Evolutionary conservation across 1,284 basidiomycete species (phyloP), one percentile per base, ranked within the genome.

Genomic region (Thecaphora frezii): DNA sequence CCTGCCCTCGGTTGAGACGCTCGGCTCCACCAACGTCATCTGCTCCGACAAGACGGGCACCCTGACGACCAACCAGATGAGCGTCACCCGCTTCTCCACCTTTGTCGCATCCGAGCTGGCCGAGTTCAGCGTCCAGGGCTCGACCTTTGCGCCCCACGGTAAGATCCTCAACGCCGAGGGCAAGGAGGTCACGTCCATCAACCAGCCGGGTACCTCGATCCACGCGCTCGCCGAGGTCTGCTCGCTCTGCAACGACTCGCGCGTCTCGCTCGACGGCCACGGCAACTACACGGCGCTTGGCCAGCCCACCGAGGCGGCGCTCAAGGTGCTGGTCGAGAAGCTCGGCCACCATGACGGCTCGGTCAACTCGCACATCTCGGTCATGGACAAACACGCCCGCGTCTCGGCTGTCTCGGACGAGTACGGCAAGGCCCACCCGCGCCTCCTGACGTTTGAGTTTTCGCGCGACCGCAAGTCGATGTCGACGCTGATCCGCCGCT

Each of bases 391-490:
- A 25, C 79, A 82, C 19, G 81, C 82, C 40, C 89, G 93, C 51
- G 87, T 88, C 45, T 90, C 85, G 65, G 91, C 88, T 37, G 85
- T 97, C 80, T 63, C 58, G 28, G 91, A 89, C 82, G 87, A 89
- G 47, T 85, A 88, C 80, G 88, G 90, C 74, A 89, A 92, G 67
- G 82, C 83, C 45, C 87, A 91, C 73, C 83, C 87, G 19, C 87
- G 93, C 58, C 83, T 96, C 13, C 82, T 94, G 64, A 97, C 93
- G 2, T 93, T 98, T 76, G 94, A 97, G 80, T 98, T 98, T 81
- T 90, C 91, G 25, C 88, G 94, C 33, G 96, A 98, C 80, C 89
- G 94, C 79, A 98, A 97, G 82, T 93, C 93, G 85, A 98, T 97
- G 94, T 97, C 93, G 23, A 92, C 96, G 37, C 86, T 97, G 45